Conservation (phyloP, 2,329 filamentous ascomycete genomes). For the Endoconidiophora polonica region DNA sequence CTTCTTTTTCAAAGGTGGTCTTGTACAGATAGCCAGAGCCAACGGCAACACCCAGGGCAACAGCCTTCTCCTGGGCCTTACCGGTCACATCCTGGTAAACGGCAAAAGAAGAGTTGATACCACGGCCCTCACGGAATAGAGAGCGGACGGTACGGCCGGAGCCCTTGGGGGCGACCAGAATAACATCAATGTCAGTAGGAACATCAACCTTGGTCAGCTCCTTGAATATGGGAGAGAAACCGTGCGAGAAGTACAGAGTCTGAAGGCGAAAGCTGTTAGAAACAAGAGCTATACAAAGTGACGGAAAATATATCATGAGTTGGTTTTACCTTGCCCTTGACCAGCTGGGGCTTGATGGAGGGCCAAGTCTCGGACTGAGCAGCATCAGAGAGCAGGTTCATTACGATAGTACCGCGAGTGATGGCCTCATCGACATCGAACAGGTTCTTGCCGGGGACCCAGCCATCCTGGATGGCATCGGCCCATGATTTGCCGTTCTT, state of each 20-base stretch:
- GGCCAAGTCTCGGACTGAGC: slow-evolving; percentile 99
- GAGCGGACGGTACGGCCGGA: slow-evolving; percentile 96
- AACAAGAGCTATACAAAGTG: too few species aligned
- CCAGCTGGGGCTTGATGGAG: slow-evolving; percentile 90
- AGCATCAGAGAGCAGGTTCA: slow-evolving; percentile 97
- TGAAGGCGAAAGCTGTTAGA: slow-evolving; percentile 21
- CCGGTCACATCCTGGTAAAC: slow-evolving; percentile 97
- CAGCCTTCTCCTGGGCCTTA: slow-evolving; percentile 94
- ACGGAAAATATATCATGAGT: not conserved
- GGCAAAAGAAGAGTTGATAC: slow-evolving; percentile 98
- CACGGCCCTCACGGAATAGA: slow-evolving; percentile 96
- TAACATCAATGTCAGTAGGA: slow-evolving; percentile 90
- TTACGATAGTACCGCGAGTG: slow-evolving; percentile 80
- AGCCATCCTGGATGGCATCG: slow-evolving; percentile 91
- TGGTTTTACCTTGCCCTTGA: slow-evolving; percentile 79
- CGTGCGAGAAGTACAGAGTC: slow-evolving; percentile 99
- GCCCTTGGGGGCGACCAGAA: slow-evolving; percentile 98
- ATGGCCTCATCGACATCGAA: slow-evolving; percentile 98
- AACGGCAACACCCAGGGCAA: slow-evolving; percentile 91
- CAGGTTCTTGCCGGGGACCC: slow-evolving; percentile 95
- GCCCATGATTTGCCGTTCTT: slow-evolving; percentile 98
- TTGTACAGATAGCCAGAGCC: slow-evolving; percentile 98
- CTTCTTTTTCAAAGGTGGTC: slow-evolving; percentile 99
- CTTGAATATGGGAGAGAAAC: slow-evolving; percentile 99
- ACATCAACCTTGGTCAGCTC: slow-evolving; percentile 97